Evolutionary conservation across 108 stramenopile genomes (phyloP).

Genomic region (Cyclotella sp.): DNA sequence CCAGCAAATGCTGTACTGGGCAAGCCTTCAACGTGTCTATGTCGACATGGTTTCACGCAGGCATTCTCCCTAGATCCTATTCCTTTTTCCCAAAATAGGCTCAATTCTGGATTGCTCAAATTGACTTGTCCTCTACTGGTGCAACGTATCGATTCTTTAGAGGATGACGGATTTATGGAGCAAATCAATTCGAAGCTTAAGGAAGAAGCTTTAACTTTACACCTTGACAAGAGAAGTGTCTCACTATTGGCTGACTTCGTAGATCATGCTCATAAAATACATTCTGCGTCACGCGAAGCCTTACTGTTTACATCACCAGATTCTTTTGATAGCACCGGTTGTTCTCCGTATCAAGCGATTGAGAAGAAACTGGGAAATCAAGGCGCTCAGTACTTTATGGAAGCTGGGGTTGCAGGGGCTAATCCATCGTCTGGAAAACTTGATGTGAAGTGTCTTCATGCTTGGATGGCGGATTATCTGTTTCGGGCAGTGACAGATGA

Average conservation of each 20-base stretch:
- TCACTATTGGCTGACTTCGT: conserved; percentile 6
- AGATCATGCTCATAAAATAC: conserved; percentile 34
- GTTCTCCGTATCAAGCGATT: conserved; percentile 10
- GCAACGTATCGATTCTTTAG: conserved; percentile 33
- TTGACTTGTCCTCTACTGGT: conserved; percentile 54
- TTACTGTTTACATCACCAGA: background rate
- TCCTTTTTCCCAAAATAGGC: conserved; percentile 33
- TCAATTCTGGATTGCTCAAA: conserved; percentile 53
- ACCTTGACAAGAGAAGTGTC: background rate
- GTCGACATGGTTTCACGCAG: conserved; percentile 51
- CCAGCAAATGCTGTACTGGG: conserved; percentile 43
- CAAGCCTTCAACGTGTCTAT: conserved; percentile 31
- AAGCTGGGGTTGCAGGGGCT: conserved; percentile 45
- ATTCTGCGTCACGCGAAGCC: conserved; percentile 33
- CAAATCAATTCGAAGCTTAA: conserved; percentile 23
- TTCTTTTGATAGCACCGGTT: background rate
- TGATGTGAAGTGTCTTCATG: conserved; percentile 57
- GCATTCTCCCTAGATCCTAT: conserved; percentile 52
- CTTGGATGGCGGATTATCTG: conserved; percentile 53
- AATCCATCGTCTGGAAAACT: conserved; percentile 18
- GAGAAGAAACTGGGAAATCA: conserved; percentile 36
- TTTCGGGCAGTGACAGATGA: conserved; percentile 23
- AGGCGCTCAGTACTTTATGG: conserved; percentile 37
- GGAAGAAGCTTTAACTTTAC: background rate
- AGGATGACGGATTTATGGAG: conserved; percentile 52